Evolutionary conservation across 208 protist genomes (phyloP).

Genomic region (Trypanosoma rangeli): DNA sequence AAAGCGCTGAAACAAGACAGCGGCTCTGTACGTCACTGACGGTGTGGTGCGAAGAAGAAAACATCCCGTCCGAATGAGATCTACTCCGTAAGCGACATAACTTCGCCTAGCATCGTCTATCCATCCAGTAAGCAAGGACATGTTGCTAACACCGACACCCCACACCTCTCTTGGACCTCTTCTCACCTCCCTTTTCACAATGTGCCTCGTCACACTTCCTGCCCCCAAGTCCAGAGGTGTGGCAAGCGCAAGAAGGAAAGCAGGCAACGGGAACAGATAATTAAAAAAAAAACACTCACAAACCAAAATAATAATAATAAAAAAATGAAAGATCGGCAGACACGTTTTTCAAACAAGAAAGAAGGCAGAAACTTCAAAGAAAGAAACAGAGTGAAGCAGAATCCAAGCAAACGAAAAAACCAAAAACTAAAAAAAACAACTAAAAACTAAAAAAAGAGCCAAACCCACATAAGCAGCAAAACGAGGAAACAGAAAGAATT

Average conservation of each 20-base stretch:
- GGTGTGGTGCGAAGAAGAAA: conserved; percentile 60
- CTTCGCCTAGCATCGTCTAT: conserved; percentile 27
- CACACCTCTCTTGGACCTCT: neutral
- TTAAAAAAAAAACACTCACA: neutral
- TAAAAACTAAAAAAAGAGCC: too few species aligned
- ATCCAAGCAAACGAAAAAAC: too few species aligned
- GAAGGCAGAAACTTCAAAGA: too few species aligned
- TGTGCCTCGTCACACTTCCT: neutral
- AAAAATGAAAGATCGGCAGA: neutral
- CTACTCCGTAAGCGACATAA: conserved; percentile 71
- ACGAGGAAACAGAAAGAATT: too few species aligned
- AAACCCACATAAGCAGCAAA: too few species aligned
- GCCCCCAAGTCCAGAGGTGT: neutral
- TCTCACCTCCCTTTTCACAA: neutral
- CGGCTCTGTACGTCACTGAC: conserved; percentile 70
- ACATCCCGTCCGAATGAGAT: conserved; percentile 75
- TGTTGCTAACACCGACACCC: neutral
- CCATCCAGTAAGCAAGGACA: conserved; percentile 19
- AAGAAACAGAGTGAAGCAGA: too few species aligned
- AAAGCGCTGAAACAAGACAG: conserved; percentile 77
- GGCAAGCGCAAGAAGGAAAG: neutral
- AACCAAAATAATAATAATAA: too few species aligned
- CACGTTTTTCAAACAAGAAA: too few species aligned
- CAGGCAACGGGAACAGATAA: neutral
- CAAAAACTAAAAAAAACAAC: too few species aligned